Base-by-base conservation (phyloP, 805 yeast genomes). In the Ascoidea asiatica region DNA sequence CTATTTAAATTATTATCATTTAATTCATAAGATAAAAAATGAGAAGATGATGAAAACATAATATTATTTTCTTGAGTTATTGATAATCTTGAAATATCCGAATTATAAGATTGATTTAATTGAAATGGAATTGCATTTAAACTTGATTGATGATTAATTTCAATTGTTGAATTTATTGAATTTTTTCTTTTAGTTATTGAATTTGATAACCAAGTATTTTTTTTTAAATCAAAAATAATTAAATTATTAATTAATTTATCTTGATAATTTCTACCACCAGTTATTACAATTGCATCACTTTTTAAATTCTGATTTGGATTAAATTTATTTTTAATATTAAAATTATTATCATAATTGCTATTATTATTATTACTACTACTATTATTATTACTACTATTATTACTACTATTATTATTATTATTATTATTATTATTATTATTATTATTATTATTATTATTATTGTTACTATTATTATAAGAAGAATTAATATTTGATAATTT, bases 241-340 rank as follows among this genome's bases (percentile, higher is more conserved):
- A 69, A 61, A 56, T 61, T 38, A 63, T 52, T 6, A 53, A 57
- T 6, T 53, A 50, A 39, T 66, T 66, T 43, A 37, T 52, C 47
- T 38, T 61, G 43, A 5, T 46, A 55, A 50, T 68, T 70, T 46
- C 63, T 56, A 1, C 83, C 84, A 7, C 83, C 83, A 1, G 70
- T 63, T n/a, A 75, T 62, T 19, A 72, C 55, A 5, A 78, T 45
- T 0, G 81, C 81, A 3, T 19, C 61, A 65, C 49, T 67, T 77
- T 53, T 58, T 65, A 3, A 58, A 58, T 18, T 38, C 15, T 29
- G 8, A 11, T 29, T 8, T 2, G 56, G 59, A 44, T 61, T 63
- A 4, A 62, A 59, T 29, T 29, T 8, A 15, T 29, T 29, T 29
- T 29, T 8, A 15, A 6, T 23, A 7, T 23, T 6, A 23, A 7